phyloP scores from a whole-genome alignment of 768 basidiomycete genomes.

The Hericium coralloides region DNA sequence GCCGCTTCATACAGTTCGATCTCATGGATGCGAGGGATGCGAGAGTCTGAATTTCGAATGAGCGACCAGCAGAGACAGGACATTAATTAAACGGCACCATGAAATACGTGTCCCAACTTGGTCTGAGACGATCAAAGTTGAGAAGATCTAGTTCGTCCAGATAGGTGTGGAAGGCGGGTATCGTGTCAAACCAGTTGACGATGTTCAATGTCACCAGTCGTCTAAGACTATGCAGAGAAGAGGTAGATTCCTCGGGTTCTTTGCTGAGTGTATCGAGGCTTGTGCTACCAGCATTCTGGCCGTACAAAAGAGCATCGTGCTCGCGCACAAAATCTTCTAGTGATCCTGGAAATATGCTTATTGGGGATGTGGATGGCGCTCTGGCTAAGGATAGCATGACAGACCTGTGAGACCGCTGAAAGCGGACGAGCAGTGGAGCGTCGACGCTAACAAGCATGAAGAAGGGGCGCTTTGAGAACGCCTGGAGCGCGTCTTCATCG shows the following conservation, averaged over 20 bases:
- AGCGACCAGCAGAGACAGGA: background rate
- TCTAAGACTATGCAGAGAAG: constrained; percentile 19
- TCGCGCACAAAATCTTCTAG: constrained; percentile 69
- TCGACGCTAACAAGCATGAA: constrained; percentile 81
- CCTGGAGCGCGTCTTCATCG: constrained; percentile 45
- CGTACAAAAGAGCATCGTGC: constrained; percentile 65
- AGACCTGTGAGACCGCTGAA: constrained; percentile 44
- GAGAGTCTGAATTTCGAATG: constrained; percentile 47
- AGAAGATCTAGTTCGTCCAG: constrained; percentile 62
- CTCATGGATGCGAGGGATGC: constrained; percentile 83
- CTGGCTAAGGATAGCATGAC: background rate
- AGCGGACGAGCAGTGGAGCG: constrained; percentile 71
- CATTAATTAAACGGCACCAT: constrained; percentile 50
- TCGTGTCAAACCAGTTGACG: constrained; percentile 50
- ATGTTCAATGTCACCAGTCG: constrained; percentile 54
- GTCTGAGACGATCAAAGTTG: constrained; percentile 69
- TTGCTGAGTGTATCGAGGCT: background rate
- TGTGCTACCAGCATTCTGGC: constrained; percentile 17
- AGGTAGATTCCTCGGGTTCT: background rate
- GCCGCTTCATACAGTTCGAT: constrained; percentile 95
- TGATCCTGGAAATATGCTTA: constrained; percentile 19
- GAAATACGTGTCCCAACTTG: constrained; percentile 94
- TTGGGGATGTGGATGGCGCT: constrained; percentile 4
- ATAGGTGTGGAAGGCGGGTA: constrained; percentile 48
- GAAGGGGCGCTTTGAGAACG: constrained; percentile 81